A percentile compares a stretch with the other conserved stretches of the same genome.
These are phyloP conservation scores for Xylaria scruposa DNA, from an alignment of 495 filamentous ascomycete genomes.

Conservation along the genomic window DNA sequence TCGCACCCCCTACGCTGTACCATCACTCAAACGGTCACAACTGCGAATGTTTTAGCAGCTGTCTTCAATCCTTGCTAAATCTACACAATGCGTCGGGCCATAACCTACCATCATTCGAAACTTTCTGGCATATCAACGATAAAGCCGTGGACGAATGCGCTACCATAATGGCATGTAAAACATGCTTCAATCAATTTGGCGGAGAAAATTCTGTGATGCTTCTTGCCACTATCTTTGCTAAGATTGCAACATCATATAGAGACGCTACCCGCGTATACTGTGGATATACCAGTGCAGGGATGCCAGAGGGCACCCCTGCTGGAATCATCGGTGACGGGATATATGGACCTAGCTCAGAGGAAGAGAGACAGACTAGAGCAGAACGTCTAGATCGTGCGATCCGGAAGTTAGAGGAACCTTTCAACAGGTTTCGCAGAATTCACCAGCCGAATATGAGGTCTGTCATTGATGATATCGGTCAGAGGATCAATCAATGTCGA, in stretches of 20 bases:
- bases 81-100: constrained; percentile 54
- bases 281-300: constrained; percentile 32
- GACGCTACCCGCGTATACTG: constrained; percentile 49
- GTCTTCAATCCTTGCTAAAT: constrained; percentile 53
- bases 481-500: constrained; percentile 45
- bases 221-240: constrained; percentile 53
- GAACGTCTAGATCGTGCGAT: constrained; percentile 56
- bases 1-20: constrained; percentile 38
- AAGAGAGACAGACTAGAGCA: constrained; percentile 52
- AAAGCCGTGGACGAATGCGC: constrained; percentile 57
- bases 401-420: constrained; percentile 52
- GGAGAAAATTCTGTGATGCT: constrained; percentile 55
- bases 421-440: constrained; percentile 49
- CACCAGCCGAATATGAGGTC: constrained; percentile 51
- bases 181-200: constrained; percentile 49
- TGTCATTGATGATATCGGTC: constrained; percentile 51
- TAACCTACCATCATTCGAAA: constrained; percentile 48
- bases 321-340: constrained; percentile 49
- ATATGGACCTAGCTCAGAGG: constrained; percentile 50
- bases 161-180: constrained; percentile 51
- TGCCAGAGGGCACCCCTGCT: not conserved
- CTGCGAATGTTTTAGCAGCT: constrained; percentile 56
- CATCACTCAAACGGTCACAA: constrained; percentile 39
- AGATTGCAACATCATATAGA: constrained; percentile 56
- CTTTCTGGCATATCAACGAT: constrained; percentile 51